Evolutionary conservation across 805 yeast species (phyloP).

Genomic region (Kodamaea jinghongensis): DNA sequence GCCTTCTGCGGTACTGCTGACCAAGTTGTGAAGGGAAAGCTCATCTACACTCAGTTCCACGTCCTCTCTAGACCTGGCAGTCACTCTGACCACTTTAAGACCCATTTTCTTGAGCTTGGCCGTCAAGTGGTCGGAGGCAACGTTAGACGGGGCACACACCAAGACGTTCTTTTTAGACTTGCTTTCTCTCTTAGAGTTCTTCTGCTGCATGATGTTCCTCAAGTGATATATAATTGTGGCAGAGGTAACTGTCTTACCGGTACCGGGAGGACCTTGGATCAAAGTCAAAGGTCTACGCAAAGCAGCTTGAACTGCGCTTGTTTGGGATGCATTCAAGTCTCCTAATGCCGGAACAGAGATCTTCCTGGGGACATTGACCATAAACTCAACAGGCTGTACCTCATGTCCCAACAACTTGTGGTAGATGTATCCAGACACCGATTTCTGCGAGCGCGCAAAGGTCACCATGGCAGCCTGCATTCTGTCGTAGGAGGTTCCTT

Average conservation of each 20-base stretch:
- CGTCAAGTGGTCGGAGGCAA: conserved; percentile 91
- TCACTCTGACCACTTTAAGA: conserved; percentile 70
- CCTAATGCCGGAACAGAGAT: conserved; percentile 55
- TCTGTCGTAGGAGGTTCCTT: conserved; percentile 75
- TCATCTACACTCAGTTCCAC: conserved; percentile 63
- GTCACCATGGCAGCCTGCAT: conserved; percentile 74
- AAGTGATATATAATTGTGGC: conserved; percentile 83
- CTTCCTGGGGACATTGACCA: conserved; percentile 56
- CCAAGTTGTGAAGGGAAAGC: conserved; percentile 55
- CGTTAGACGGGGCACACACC: conserved; percentile 94
- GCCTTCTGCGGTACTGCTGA: conserved; percentile 47
- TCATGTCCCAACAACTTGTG: conserved; percentile 81
- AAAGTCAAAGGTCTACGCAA: conserved; percentile 70
- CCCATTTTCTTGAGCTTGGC: conserved; percentile 68
- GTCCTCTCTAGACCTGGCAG: conserved; percentile 79
- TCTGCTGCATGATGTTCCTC: conserved; percentile 55
- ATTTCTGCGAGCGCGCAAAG: conserved; percentile 68
- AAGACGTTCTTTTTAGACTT: conserved; percentile 41
- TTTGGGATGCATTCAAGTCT: conserved; percentile 73
- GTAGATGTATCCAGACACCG: conserved; percentile 72
- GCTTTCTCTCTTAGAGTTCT: conserved; percentile 16
- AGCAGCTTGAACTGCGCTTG: conserved; percentile 69
- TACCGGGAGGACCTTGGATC: conserved; percentile 91
- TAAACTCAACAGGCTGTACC: conserved; percentile 59
- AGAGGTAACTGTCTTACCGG: conserved; percentile 93